Percentiles rank a stretch among this genome's conserved stretches.
These are phyloP conservation scores for Xerocomus spinulosus DNA, from an alignment of 768 basidiomycete genomes.

Conservation along the genomic window DNA sequence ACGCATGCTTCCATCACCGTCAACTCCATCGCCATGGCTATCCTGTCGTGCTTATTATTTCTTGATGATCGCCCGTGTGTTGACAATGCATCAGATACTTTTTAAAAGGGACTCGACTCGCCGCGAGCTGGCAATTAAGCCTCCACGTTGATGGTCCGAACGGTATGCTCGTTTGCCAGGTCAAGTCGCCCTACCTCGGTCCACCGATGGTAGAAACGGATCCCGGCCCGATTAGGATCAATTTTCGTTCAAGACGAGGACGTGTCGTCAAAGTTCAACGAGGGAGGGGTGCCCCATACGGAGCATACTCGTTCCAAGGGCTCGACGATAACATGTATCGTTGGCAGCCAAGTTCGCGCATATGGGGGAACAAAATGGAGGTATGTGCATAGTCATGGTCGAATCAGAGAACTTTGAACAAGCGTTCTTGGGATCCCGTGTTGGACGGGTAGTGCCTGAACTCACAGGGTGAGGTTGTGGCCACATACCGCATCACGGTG, in stretches of 20 bases:
- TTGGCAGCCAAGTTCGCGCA: conserved; percentile 17
- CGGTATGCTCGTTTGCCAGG: conserved; percentile 22
- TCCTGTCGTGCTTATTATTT: too few relatives aligned
- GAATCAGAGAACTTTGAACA: too few relatives aligned
- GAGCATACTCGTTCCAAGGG: conserved; percentile 19
- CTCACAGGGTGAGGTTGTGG: conserved; percentile 17
- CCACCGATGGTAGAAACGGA: conserved; percentile 14
- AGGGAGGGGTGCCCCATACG: conserved; percentile 1
- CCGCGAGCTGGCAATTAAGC: conserved; percentile 19
- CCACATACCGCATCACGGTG: conserved; percentile 24
- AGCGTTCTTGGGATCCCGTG: too few relatives aligned
- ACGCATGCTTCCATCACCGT: not conserved
- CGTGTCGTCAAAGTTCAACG: conserved; percentile 11
- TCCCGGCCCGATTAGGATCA: conserved; percentile 16
- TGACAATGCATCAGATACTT: conserved; percentile 21
- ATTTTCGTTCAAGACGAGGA: conserved; percentile 9
- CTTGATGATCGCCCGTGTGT: not conserved
- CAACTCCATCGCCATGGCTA: not conserved
- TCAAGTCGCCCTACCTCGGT: conserved; percentile 27
- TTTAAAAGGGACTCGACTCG: conserved; percentile 15
- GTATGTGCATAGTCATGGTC: conserved; percentile 15
- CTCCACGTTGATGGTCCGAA: conserved; percentile 17
- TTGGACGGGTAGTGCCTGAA: conserved; percentile 21
- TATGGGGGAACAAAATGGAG: conserved; percentile 17
- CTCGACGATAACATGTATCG: conserved; percentile 22